Conservation (phyloP, 2,329 filamentous ascomycete genomes). For the Exophiala calicioides region DNA sequence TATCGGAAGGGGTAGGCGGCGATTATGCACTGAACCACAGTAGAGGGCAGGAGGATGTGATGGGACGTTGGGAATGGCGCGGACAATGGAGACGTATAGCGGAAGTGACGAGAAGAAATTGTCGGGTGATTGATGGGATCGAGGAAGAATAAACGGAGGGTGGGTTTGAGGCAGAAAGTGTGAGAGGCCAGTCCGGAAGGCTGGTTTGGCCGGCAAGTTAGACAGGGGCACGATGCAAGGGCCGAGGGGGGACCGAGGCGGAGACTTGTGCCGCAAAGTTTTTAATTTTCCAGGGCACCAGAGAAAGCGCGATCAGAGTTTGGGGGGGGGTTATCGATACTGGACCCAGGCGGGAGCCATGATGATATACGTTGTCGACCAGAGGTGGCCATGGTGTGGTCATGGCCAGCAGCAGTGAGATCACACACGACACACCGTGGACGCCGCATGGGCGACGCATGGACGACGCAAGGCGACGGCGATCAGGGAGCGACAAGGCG, state of each 20-base stretch:
- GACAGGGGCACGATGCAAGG: not conserved
- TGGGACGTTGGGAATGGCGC: not conserved
- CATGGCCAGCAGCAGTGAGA: no score
- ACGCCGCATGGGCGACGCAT: no score
- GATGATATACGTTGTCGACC: no score
- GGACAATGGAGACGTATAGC: conserved; percentile 1
- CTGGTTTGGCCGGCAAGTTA: conserved; percentile 5
- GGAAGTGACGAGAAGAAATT: conserved; percentile 8
- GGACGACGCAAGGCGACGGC: no score
- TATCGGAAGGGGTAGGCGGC: conserved; percentile 2
- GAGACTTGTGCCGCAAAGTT: no score
- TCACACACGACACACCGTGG: no score
- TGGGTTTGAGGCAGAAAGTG: conserved; percentile 14
- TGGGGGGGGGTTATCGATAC: no score
- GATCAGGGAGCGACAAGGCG: conserved; percentile 4
- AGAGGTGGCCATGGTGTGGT: no score
- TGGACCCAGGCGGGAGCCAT: no score
- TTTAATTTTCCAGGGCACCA: no score
- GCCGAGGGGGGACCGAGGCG: no score
- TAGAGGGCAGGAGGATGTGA: not conserved
- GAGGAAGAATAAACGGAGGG: conserved; percentile 10
- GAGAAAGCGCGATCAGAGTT: no score
- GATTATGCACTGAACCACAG: conserved; percentile 5
- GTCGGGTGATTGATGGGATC: conserved; percentile 12
- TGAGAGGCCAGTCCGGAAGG: conserved; percentile 14